Base-by-base conservation (phyloP, 2,329 filamentous ascomycete genomes). In the Diaporthe ilicicola region DNA sequence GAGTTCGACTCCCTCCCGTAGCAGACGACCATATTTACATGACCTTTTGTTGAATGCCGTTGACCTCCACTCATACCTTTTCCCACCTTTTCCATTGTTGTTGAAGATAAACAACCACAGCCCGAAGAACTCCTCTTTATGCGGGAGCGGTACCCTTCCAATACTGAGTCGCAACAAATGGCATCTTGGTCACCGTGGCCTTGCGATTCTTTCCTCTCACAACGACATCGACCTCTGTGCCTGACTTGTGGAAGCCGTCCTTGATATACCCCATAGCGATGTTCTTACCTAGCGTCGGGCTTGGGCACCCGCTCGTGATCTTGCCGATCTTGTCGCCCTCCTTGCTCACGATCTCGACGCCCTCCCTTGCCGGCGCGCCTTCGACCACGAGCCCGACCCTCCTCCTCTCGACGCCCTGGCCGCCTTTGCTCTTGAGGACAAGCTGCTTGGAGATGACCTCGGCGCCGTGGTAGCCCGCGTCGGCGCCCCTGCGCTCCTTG, bases 231-330 rank as follows among this genome's bases (percentile, higher is more conserved):
- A 97, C 84, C 83, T 95, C 91, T 1, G 94, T 97, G 13, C 94
- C 94, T 39, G 89, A 86, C 87, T 97, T 97, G 81, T 97, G 94
- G 79, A 91, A 83, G 0, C 94, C 94, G 74, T 93, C 90, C 82
- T 90, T 90, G 78, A 98, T 86, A 79, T 97, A 97, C 0, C 92
- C 96, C 96, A 99, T 99, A 70, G 95, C 94, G 73, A 99, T 95
- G 81, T 98, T 98, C 85, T 92, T 92, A 74, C 91, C 91, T 59
- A 98, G 84, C 0, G 92, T 93, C 2, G 96, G 96, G 78, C 92
- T 95, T 0, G 96, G 96, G 75, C 94, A 93, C 19, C 96, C 96
- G 76, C 94, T 97, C 6, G 96, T 99, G 73, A 99, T 87, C 44
- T 85, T 87, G 17, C 96, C 96, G 69, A 98, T 87, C 76, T 89